Conservation (phyloP, 2,329 filamentous ascomycete genomes). For the Alternaria angustiovoidea region DNA sequence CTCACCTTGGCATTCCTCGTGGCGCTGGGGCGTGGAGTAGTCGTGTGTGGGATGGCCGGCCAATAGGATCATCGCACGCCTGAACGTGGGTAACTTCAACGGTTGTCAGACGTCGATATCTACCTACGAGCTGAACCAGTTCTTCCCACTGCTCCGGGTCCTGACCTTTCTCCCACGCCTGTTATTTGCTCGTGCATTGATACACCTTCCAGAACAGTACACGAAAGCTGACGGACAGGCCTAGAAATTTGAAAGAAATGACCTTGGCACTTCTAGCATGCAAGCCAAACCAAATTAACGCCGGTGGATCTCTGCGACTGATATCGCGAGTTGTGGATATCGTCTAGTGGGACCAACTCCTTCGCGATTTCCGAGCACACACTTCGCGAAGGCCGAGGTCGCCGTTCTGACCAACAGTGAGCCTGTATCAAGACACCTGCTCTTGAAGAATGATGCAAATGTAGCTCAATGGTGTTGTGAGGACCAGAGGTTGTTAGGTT, state of each 20-base stretch:
- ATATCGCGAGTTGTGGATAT: background rate
- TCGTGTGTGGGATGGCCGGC: background rate
- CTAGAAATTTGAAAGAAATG: background rate
- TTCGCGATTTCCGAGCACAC: background rate
- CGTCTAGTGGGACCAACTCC: background rate
- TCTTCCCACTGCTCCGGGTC: background rate
- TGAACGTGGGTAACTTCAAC: constrained; percentile 2
- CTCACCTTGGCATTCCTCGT: constrained; percentile 1
- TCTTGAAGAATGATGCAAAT: background rate
- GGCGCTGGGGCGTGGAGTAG: background rate
- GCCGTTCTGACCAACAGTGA: background rate
- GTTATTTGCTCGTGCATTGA: background rate
- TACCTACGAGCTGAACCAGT: background rate
- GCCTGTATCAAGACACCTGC: background rate
- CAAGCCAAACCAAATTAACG: constrained; percentile 1
- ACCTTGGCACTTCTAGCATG: background rate
- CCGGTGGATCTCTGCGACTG: background rate
- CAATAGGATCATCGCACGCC: background rate
- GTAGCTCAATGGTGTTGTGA: background rate
- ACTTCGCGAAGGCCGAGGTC: background rate
- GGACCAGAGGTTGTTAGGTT: background rate
- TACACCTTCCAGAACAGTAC: constrained; percentile 5
- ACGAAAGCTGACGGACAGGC: background rate
- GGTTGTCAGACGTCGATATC: background rate
- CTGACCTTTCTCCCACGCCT: background rate